Evolutionary conservation across 805 yeast genomes (phyloP).

Genomic region (Metschnikowia anglica): DNA sequence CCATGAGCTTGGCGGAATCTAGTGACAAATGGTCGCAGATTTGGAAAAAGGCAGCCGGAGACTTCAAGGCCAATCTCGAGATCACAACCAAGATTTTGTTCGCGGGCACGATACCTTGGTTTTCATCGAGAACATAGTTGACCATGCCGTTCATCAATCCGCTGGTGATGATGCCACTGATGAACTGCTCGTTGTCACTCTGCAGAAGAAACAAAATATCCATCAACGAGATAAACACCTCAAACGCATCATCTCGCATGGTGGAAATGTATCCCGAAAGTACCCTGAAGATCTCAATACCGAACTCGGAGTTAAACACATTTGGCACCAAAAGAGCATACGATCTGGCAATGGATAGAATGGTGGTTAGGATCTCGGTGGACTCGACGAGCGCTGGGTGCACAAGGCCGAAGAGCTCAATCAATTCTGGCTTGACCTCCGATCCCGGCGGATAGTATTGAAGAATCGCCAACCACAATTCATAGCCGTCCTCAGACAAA

Average conservation of each 20-base stretch:
- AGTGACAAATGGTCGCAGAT: conserved; percentile 31
- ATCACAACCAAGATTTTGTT: conserved; percentile 39
- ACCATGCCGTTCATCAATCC: conserved; percentile 47
- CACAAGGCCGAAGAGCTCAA: conserved; percentile 49
- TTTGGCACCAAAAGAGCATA: conserved; percentile 53
- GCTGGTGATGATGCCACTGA: conserved; percentile 39
- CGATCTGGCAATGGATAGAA: conserved; percentile 61
- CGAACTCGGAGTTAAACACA: conserved; percentile 36
- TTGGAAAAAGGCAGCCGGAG: conserved; percentile 35
- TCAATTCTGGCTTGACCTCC: conserved; percentile 38
- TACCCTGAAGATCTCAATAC: conserved; percentile 45
- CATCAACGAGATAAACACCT: conserved; percentile 51
- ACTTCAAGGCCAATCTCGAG: conserved; percentile 36
- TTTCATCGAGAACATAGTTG: conserved; percentile 41
- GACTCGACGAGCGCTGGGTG: conserved; percentile 61
- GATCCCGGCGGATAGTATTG: conserved; percentile 54
- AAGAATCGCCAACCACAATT: conserved; percentile 72
- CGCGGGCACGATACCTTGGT: conserved; percentile 40
- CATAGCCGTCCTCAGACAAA: conserved; percentile 82
- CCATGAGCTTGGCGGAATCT: conserved; percentile 26
- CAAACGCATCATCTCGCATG: conserved; percentile 71
- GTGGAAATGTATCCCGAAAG: conserved; percentile 53
- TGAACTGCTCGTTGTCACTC: conserved; percentile 25
- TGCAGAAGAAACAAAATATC: conserved; percentile 48
- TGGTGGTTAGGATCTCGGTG: conserved; percentile 70